Base-by-base conservation (phyloP, 768 basidiomycete species). In the Rhizopogon vulgaris region DNA sequence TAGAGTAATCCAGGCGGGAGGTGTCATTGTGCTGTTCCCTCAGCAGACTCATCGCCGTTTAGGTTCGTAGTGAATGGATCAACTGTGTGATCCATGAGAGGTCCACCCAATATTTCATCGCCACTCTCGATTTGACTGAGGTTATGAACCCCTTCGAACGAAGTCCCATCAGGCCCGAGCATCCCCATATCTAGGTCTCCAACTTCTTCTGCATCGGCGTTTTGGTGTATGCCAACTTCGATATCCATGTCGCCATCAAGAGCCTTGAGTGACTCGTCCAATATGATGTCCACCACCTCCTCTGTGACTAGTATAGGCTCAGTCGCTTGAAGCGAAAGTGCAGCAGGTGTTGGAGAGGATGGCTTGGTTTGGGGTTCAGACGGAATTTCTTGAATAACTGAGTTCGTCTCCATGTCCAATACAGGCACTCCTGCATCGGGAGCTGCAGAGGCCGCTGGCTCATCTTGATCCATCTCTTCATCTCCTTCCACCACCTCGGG, bases 401-500 rank as follows among this genome's bases (percentile, higher is more conserved):
- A 60, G 18, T 68, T 59, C 7, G 70, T 64, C 54, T 72, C 75
- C 6, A 73, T 69, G 17, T 71, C 75, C 24, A 69, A 69, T 12
- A 71, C 68, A 24, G 58, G 58, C 14, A 58, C 49, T 4, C 66
- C 67, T 6, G 63, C 51, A n/a, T 71, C 75, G 1, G 69, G 70
- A 17, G 69, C 76, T 18, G 70, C 69, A 14, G 77, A 75, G 17
- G 66, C 64, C 5, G 65, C 51, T 8, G 64, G 60, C 54, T 86
- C 87, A 49, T 88, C 88, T 55, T 81, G 78, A 51, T 87, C 85
- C 65, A 84, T 76, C 51, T 90, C 88, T 42, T 89, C 87, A 52
- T 83, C 78, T n/a, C 74, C 79, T 32, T 90, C 90, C 0, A 80
- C 82, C 7, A 80, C 79, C 64, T 91, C 89, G 24, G 83, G 79